These are phyloP conservation scores for Glaciozyma martinii DNA, from an alignment of 768 basidiomycete species.

Conservation along the genomic window DNA sequence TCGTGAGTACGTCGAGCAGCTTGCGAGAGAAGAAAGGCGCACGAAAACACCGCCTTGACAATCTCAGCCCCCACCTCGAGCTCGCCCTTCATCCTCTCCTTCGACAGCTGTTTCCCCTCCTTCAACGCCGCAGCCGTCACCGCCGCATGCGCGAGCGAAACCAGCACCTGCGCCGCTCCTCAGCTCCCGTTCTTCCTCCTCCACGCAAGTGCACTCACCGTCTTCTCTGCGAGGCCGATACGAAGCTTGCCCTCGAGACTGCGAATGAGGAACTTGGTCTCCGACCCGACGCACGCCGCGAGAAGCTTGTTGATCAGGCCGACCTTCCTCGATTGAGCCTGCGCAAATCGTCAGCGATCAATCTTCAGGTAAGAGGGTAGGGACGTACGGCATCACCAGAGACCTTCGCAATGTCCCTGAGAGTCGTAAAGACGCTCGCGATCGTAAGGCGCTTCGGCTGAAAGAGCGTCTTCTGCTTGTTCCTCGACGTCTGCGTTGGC, in stretches of 20 bases:
- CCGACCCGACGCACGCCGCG: slow-evolving; percentile 75
- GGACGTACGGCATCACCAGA: slow-evolving; percentile 24
- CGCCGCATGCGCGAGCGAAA: slow-evolving; percentile 83
- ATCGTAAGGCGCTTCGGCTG: slow-evolving; percentile 86
- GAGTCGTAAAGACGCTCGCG: slow-evolving; percentile 74
- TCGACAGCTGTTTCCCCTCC: slow-evolving; percentile 53
- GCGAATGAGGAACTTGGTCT: slow-evolving; percentile 94
- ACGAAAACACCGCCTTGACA: slow-evolving; percentile 92
- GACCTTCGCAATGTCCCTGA: slow-evolving; percentile 81
- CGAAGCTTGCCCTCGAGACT: slow-evolving; percentile 93
- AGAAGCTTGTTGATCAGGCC: slow-evolving; percentile 88
- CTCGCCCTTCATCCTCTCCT: slow-evolving; percentile 60
- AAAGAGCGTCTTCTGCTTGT: slow-evolving; percentile 75
- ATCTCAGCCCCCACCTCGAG: slow-evolving; percentile 67
- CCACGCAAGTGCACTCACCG: slow-evolving; percentile 41
- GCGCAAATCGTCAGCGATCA: background rate
- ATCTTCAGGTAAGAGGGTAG: background rate
- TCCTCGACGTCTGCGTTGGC: slow-evolving; percentile 42
- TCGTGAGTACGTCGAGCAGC: background rate
- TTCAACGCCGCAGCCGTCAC: slow-evolving; percentile 51
- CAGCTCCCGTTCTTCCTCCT: background rate
- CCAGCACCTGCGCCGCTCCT: slow-evolving; percentile 42
- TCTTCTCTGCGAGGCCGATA: slow-evolving; percentile 93
- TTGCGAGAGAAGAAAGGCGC: slow-evolving; percentile 14
- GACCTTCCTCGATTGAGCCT: slow-evolving; percentile 94